Percentiles rank a stretch among this genome's conserved stretches.
phyloP scores from a whole-genome alignment of 1,284 basidiomycete species.

The Meripilus lineatus region DNA sequence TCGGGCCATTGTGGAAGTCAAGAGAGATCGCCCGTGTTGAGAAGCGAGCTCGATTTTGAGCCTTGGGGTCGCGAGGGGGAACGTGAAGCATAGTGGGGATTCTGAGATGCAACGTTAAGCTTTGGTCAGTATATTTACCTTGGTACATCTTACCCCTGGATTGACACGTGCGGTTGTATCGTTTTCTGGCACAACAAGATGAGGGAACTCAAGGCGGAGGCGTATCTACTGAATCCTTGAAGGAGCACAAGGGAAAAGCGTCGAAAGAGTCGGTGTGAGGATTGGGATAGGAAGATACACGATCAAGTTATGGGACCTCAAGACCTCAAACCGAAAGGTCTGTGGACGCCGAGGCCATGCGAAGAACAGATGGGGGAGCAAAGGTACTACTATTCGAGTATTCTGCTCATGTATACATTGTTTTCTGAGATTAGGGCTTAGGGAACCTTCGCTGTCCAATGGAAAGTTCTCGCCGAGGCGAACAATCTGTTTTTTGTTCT shows the following conservation, averaged over 20 bases:
- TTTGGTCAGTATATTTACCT: conserved; percentile 48
- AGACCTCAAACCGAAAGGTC: conserved; percentile 63
- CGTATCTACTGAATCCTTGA: conserved; percentile 54
- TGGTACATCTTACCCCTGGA: background rate
- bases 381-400: no score
- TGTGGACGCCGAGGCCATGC: conserved; percentile 53
- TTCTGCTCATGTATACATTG: background rate
- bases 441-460: conserved; percentile 66
- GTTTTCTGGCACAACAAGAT: conserved; percentile 64
- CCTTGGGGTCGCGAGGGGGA: conserved; percentile 75
- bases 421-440: conserved; percentile 22
- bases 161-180: background rate
- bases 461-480: conserved; percentile 58
- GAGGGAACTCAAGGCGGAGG: conserved; percentile 64
- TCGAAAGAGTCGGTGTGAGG: conserved; percentile 63
- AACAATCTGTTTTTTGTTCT: conserved; percentile 56
- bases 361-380: conserved; percentile 60
- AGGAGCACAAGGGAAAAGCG: conserved; percentile 60
- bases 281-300: conserved; percentile 69
- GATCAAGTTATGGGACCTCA: conserved; percentile 57
- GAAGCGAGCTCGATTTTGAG: conserved; percentile 79
- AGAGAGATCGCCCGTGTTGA: conserved; percentile 64
- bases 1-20: conserved; percentile 66
- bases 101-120: conserved; percentile 77
- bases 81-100: conserved; percentile 68